These are phyloP conservation scores for Vickermania spadyakhi DNA, from an alignment of 208 protist species.

Conservation along the genomic window DNA sequence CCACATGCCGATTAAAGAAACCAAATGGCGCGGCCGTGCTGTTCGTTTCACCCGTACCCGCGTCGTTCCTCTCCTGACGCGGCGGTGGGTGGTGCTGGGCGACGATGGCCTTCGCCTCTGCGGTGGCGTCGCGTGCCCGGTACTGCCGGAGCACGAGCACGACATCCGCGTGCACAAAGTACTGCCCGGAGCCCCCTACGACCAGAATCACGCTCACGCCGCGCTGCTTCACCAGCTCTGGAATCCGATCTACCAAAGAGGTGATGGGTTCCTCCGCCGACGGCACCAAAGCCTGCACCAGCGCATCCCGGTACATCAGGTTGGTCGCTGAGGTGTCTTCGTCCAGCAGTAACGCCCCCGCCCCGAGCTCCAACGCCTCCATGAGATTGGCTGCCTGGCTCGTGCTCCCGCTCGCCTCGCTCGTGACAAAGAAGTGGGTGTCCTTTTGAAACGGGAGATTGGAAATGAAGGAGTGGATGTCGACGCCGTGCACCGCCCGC, in stretches of 20 bases:
- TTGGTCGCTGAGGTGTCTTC: constrained; percentile 96
- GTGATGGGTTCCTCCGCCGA: constrained; percentile 90
- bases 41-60: not conserved
- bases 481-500: constrained; percentile 69
- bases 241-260: constrained; percentile 71
- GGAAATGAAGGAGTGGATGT: constrained; percentile 92
- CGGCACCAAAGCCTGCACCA: constrained; percentile 88
- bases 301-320: constrained; percentile 91
- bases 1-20: constrained; percentile 4
- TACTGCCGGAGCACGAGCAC: constrained; percentile 88
- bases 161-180: constrained; percentile 83
- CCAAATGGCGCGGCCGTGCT: not conserved
- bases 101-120: constrained; percentile 46
- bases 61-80: no score
- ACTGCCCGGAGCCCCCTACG: constrained; percentile 89
- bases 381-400: constrained; percentile 90
- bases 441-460: constrained; percentile 78
- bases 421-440: constrained; percentile 56
- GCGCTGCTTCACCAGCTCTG: constrained; percentile 48
- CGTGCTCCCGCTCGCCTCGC: constrained; percentile 87
- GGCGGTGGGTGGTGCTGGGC: not conserved
- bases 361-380: constrained; percentile 91
- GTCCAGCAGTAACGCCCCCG: constrained; percentile 85
- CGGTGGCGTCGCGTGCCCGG: constrained; percentile 59
- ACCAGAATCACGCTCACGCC: constrained; percentile 83